Base-by-base conservation (phyloP, 352 stramenopile genomes). In the Phytophthora palmivora region DNA sequence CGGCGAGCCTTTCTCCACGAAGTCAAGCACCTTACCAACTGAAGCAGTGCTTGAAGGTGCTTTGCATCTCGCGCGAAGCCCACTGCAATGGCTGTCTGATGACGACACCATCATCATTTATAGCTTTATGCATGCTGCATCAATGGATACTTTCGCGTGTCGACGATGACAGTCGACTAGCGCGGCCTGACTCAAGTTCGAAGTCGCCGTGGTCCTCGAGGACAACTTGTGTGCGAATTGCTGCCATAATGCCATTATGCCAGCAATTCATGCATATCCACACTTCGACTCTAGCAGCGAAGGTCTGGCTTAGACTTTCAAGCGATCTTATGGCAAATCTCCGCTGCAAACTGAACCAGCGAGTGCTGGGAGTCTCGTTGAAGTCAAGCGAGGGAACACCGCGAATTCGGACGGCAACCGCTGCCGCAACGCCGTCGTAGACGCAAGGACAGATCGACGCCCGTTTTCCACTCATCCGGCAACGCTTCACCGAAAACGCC, bases 401-500 rank as follows among this genome's bases (percentile, higher is more conserved):
- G n/a, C n/a, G n/a, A n/a, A n/a, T n/a, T n/a, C n/a, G n/a, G n/a
- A n/a, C n/a, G n/a, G n/a, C n/a, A n/a, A n/a, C n/a, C n/a, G n/a
- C n/a, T n/a, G n/a, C n/a, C n/a, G n/a, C n/a, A n/a, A n/a, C n/a
- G n/a, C n/a, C n/a, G n/a, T n/a, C n/a, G n/a, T n/a, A n/a, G n/a
- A n/a, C n/a, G n/a, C n/a, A n/a, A 46, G 24, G 24, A 28, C 6
- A 28, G 24, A 3, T 38, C 36, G 26, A 9, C 36, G 6, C 21
- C 34, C n/a, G 36, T 45, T 46, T 36, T 14, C 12, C 18, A 36
- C 10, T 18, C 30, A 34, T 33, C 14, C 16, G 36, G 38, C 57
- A 42, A 50, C 48, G 49, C 44, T 36, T 58, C 52, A 68, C 59
- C 52, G 52, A 48, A 51, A 70, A 49, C 45, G 34, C 34, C n/a